Conservation (phyloP, 768 basidiomycete genomes). For the Phylloporus sp. region DNA sequence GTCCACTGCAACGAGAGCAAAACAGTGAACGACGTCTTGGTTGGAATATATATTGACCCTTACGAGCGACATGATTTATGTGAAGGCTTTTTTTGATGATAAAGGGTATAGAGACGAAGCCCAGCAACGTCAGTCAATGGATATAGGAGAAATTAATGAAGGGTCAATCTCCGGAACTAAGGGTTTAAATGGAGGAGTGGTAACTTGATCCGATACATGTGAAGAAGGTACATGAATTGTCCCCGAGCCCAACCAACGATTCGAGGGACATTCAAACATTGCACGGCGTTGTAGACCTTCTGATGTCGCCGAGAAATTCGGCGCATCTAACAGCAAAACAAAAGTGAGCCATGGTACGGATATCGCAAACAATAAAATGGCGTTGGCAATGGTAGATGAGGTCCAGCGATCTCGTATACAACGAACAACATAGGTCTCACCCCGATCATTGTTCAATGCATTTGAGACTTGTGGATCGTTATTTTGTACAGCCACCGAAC, state of each 20-base stretch:
- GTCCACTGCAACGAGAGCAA: conserved; percentile 26
- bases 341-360: conserved; percentile 13
- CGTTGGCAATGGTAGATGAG: conserved; percentile 1
- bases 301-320: conserved; percentile 10
- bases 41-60: not conserved
- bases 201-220: conserved; percentile 10
- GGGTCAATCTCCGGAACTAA: not conserved
- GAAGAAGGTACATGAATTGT: conserved; percentile 21
- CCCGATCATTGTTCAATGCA: conserved; percentile 25
- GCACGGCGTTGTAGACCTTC: not conserved
- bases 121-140: conserved; percentile 40
- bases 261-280: conserved; percentile 2
- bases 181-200: conserved; percentile 19
- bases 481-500: conserved; percentile 11
- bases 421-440: conserved; percentile 29
- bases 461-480: not conserved
- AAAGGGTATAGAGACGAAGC: conserved; percentile 37
- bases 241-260: conserved; percentile 1
- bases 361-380: conserved; percentile 23
- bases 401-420: conserved; percentile 6
- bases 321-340: conserved; percentile 16
- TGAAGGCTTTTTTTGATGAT: conserved; percentile 7
- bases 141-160: conserved; percentile 12
- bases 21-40: not conserved
- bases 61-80: conserved; percentile 23